These are phyloP conservation scores for Solanum appendiculatum DNA, from an alignment of 257 asterid genomes.

Conservation along the genomic window DNA sequence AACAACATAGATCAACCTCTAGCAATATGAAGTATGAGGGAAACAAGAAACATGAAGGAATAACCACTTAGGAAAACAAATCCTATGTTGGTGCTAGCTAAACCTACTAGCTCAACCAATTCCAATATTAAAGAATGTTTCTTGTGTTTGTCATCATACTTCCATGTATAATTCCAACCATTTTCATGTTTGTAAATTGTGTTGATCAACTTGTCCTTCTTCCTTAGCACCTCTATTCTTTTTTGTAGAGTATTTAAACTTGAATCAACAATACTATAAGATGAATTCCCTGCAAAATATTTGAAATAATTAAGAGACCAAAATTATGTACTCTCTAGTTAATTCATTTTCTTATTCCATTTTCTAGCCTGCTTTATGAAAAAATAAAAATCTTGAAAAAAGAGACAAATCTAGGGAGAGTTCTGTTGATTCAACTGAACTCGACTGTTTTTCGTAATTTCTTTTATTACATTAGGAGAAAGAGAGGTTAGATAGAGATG, in stretches of 20 bases:
- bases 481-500: background rate
- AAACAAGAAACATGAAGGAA: constrained; percentile 23
- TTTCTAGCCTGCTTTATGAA: background rate
- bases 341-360: background rate
- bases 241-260: constrained; percentile 18
- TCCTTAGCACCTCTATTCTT: constrained; percentile 29
- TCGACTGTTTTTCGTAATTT: background rate
- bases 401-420: background rate
- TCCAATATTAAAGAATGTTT: constrained; percentile 1
- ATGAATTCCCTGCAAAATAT: constrained; percentile 16
- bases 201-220: constrained; percentile 18
- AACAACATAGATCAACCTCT: background rate
- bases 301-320: background rate
- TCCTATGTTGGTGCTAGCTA: constrained; percentile 11
- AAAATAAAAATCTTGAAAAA: background rate
- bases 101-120: constrained; percentile 16
- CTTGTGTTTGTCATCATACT: constrained; percentile 20
- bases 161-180: constrained; percentile 38
- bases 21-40: background rate
- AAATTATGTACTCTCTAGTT: background rate
- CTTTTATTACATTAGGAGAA: background rate
- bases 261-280: constrained; percentile 29
- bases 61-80: constrained; percentile 28
- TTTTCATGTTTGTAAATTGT: background rate
- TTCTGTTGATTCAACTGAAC: background rate